Base-by-base conservation (phyloP, 306 rosid species). In the Biancaea sappan region DNA sequence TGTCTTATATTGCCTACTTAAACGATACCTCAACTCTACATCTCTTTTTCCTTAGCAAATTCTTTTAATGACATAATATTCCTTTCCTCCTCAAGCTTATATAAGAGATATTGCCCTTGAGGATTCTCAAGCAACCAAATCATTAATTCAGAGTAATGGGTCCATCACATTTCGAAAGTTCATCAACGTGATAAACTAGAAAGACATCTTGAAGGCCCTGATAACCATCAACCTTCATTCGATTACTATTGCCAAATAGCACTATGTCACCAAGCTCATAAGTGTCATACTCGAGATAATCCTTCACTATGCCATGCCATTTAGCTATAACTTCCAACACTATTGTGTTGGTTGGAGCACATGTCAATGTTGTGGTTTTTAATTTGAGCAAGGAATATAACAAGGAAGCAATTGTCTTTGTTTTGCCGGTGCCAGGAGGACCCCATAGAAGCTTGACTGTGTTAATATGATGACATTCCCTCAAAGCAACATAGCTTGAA, bases 371-470 rank as follows among this genome's bases (percentile, higher is more conserved):
- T 75, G 87, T 82, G 53, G 64, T 72, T 31, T 81, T 73, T 10
- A 66, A 40, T 60, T 29, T 77, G 18, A 79, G 85, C 1, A 88
- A 71, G 16, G 69, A 69, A 24, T 64, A 54, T 6, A 90, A 43
- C 13, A 86, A 54, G 21, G 48, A 69, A 35, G 83, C 89, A 19
- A 83, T 79, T 0, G 91, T 90, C 77, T 86, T 90, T 9, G 96
- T 90, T 79, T 88, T 88, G 1, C 89, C 92, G 1, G 92, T 88
- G 14, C 89, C 89, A 0, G 92, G 96, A 56, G 92, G 92, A 0
- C 96, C 96, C 91, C 92, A 89, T 21, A 89, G 86, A 12, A 88
- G 81, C 59, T 86, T 79, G 29, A 86, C 37, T n/a, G 69, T 46
- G 29, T 70, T 71, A 19, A 25, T 19, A 24, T 83, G 86, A 13